A percentile compares a stretch with the other conserved stretches of the same genome.
Conservation (phyloP, 2,329 filamentous ascomycete genomes). For the Phaeophleospora eucalypticola region DNA sequence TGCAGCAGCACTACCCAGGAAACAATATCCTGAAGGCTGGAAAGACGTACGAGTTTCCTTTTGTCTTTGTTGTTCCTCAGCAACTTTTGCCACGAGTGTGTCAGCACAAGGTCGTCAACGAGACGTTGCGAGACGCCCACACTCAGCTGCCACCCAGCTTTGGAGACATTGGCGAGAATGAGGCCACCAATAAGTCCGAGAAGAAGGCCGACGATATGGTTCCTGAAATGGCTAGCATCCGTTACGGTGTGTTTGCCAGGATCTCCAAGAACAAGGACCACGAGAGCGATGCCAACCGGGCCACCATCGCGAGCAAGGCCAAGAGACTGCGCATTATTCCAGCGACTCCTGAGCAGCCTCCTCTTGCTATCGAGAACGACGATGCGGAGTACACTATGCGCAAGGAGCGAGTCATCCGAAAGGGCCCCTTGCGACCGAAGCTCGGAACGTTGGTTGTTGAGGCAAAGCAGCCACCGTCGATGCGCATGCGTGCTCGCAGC, state of each 20-base stretch:
- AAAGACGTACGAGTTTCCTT: constrained; percentile 56
- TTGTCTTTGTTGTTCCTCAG: constrained; percentile 60
- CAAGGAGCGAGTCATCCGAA: constrained; percentile 57
- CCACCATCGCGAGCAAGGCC: constrained; percentile 47
- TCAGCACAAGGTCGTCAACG: constrained; percentile 49
- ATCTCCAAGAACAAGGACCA: constrained; percentile 40
- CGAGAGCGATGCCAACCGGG: constrained; percentile 37
- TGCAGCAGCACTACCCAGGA: constrained; percentile 50
- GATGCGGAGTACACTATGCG: constrained; percentile 50
- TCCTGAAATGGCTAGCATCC: constrained; percentile 59
- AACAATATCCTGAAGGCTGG: constrained; percentile 53
- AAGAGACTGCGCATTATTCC: constrained; percentile 60
- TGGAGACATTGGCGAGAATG: constrained; percentile 44
- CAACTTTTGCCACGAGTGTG: constrained; percentile 58
- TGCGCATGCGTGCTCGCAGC: constrained; percentile 46
- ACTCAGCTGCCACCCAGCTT: constrained; percentile 58
- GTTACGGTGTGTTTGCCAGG: constrained; percentile 49
- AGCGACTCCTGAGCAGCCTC: constrained; percentile 56
- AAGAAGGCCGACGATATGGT: constrained; percentile 57
- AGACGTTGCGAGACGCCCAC: constrained; percentile 53
- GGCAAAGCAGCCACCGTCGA: constrained; percentile 54
- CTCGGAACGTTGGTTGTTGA: constrained; percentile 56
- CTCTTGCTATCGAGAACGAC: constrained; percentile 48
- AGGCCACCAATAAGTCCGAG: constrained; percentile 14
- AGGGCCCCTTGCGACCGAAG: constrained; percentile 57